These are phyloP conservation scores for Domatiomyces catenatus DNA, from an alignment of 2,329 filamentous ascomycete species.

Conservation along the genomic window DNA sequence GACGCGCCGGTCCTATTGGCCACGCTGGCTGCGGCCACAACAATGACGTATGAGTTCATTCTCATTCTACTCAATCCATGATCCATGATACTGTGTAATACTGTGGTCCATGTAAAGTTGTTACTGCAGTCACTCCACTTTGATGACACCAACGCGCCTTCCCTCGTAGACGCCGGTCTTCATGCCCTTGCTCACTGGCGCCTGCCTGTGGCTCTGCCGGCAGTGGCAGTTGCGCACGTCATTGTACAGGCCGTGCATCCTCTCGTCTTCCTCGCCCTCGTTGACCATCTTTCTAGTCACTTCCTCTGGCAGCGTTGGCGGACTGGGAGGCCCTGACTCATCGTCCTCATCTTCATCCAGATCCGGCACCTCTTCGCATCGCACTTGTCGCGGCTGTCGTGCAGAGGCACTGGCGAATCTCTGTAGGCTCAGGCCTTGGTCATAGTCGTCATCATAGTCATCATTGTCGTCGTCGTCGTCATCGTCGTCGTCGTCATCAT, in stretches of 20 bases:
- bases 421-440: slow-evolving; percentile 7
- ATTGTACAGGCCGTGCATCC: slow-evolving; percentile 10
- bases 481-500: slow-evolving; percentile 11
- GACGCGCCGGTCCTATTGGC: neutral
- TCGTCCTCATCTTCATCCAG: slow-evolving; percentile 5
- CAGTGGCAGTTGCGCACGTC: slow-evolving; percentile 9
- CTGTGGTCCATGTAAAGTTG: too few species aligned
- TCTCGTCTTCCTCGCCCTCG: slow-evolving; percentile 8
- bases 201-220: neutral
- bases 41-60: neutral
- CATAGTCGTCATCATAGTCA: slow-evolving; percentile 4
- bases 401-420: slow-evolving; percentile 11
- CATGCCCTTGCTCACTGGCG: neutral
- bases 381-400: slow-evolving; percentile 5
- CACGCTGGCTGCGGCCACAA: neutral
- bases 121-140: neutral
- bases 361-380: slow-evolving; percentile 1
- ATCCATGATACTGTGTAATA: too few species aligned
- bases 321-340: slow-evolving; percentile 6
- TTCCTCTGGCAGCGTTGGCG: slow-evolving; percentile 10
- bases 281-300: slow-evolving; percentile 9
- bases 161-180: neutral
- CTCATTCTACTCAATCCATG: too few species aligned
- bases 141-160: neutral
- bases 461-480: slow-evolving; percentile 8